Evolutionary conservation across 2,329 filamentous ascomycete genomes (phyloP).

Genomic region (Gaeumannomyces tritici): DNA sequence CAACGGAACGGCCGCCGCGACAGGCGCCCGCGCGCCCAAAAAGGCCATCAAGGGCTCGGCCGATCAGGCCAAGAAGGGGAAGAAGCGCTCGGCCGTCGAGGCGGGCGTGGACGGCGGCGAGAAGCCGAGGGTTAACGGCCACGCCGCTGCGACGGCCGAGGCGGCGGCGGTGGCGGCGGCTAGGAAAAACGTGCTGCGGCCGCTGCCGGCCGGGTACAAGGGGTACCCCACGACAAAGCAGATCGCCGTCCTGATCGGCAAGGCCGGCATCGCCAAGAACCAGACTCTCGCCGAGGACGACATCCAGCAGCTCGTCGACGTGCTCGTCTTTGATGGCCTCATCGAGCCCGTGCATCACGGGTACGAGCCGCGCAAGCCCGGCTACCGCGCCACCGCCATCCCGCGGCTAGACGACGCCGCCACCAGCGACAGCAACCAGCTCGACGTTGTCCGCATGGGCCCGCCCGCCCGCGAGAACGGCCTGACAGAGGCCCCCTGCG

Average conservation of each 20-base stretch:
- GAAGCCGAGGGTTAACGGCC: slow-evolving; percentile 13
- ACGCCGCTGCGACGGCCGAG: slow-evolving; percentile 13
- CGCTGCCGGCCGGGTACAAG: slow-evolving; percentile 56
- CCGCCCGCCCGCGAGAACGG: slow-evolving; percentile 50
- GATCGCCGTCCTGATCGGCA: slow-evolving; percentile 66
- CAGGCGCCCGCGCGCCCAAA: slow-evolving; percentile 31
- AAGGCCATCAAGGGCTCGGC: slow-evolving; percentile 44
- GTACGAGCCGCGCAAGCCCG: slow-evolving; percentile 32
- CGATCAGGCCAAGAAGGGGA: slow-evolving; percentile 17
- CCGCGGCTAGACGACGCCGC: slow-evolving; percentile 29
- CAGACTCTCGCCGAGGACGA: slow-evolving; percentile 63
- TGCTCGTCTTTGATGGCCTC: slow-evolving; percentile 80
- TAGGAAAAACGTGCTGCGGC: slow-evolving; percentile 28
- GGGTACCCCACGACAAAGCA: slow-evolving; percentile 73
- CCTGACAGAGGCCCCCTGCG: slow-evolving; percentile 83
- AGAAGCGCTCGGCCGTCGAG: slow-evolving; percentile 9
- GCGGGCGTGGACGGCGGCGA: slow-evolving; percentile 11
- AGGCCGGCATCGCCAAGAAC: slow-evolving; percentile 60
- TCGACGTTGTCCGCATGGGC: slow-evolving; percentile 19
- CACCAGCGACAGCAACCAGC: slow-evolving; percentile 18
- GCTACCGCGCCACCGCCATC: slow-evolving; percentile 43
- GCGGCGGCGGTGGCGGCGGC: slow-evolving; percentile 16
- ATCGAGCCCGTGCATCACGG: slow-evolving; percentile 50
- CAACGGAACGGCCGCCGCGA: slow-evolving; percentile 10
- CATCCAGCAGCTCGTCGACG: slow-evolving; percentile 76